phyloP scores from a whole-genome alignment of 139 green algal species.

The Micractinium sp. region DNA sequence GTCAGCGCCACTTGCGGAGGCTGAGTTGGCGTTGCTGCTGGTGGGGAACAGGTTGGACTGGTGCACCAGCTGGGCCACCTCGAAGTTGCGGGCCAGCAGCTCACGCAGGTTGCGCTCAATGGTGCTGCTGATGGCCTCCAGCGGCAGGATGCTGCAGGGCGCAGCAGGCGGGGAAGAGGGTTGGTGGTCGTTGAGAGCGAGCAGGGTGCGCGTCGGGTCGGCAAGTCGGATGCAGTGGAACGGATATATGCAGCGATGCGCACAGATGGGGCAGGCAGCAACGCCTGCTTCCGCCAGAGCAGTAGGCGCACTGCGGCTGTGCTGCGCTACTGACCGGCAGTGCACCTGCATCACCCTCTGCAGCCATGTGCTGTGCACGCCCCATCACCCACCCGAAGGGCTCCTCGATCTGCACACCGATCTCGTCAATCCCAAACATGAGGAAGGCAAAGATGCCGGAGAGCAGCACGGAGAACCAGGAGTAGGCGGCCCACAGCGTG shows the following conservation, averaged over 20 bases:
- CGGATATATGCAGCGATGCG: not conserved
- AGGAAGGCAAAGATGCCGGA: slow-evolving; percentile 71
- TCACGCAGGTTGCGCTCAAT: slow-evolving; percentile 49
- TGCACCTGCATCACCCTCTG: too few species aligned
- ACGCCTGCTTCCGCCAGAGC: not conserved
- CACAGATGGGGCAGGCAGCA: not conserved
- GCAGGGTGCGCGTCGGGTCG: too few species aligned
- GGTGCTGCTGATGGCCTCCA: slow-evolving; percentile 43
- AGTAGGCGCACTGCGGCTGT: too few species aligned
- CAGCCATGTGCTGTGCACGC: not conserved
- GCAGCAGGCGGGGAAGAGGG: not conserved
- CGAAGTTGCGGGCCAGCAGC: slow-evolving; percentile 27
- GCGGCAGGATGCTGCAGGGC: slow-evolving; percentile 53
- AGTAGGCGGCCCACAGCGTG: slow-evolving; percentile 70
- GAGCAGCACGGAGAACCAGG: slow-evolving; percentile 69
- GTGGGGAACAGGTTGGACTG: not conserved
- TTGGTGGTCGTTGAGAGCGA: not conserved
- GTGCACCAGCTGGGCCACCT: slow-evolving; percentile 5
- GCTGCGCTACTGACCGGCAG: not conserved
- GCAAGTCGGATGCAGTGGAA: too few species aligned
- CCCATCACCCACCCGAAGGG: slow-evolving; percentile 36
- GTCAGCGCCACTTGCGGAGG: not conserved
- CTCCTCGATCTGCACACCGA: slow-evolving; percentile 70
- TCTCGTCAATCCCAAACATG: slow-evolving; percentile 88
- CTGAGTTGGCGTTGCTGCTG: not conserved